Conservation (phyloP, 1,139 yeast species). For the Kurtzmaniella quercitrusa region DNA sequence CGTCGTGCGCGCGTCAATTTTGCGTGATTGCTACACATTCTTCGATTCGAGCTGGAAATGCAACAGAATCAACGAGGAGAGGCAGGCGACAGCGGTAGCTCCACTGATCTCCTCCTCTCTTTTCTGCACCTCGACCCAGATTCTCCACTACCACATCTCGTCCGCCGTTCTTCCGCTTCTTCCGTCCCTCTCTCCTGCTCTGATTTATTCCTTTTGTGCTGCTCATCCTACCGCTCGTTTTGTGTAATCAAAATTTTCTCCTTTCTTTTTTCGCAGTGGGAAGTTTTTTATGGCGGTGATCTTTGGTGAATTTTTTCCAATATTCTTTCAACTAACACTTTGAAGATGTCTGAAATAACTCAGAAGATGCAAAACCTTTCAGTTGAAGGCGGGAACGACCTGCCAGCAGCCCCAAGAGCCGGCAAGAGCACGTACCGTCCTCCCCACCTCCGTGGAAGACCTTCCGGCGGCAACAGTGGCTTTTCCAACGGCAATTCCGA, state of each 20-base stretch:
- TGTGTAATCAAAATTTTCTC: conserved; percentile 4
- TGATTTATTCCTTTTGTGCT: no score
- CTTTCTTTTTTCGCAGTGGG: conserved; percentile 1
- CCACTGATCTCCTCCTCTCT: no score
- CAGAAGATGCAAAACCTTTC: conserved; percentile 43
- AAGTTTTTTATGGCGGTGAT: conserved; percentile 1
- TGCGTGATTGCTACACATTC: no score
- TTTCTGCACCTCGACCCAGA: no score
- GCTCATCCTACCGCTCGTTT: background rate
- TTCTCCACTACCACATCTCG: no score
- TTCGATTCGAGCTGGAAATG: no score
- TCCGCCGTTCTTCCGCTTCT: no score
- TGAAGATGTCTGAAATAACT: conserved; percentile 37
- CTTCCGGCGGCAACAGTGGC: conserved; percentile 2
- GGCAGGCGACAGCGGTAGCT: no score
- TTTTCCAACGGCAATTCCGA: conserved; percentile 15
- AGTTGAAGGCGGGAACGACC: conserved; percentile 21
- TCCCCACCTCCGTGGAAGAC: conserved; percentile 52
- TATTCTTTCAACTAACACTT: background rate
- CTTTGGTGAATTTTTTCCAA: background rate
- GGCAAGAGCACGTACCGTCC: conserved; percentile 50
- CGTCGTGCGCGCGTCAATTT: no score
- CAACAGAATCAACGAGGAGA: no score
- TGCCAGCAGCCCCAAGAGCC: conserved; percentile 9
- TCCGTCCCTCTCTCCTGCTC: no score